Base-by-base conservation (phyloP, 1,139 yeast species). In the Kluyveromyces sp. region DNA sequence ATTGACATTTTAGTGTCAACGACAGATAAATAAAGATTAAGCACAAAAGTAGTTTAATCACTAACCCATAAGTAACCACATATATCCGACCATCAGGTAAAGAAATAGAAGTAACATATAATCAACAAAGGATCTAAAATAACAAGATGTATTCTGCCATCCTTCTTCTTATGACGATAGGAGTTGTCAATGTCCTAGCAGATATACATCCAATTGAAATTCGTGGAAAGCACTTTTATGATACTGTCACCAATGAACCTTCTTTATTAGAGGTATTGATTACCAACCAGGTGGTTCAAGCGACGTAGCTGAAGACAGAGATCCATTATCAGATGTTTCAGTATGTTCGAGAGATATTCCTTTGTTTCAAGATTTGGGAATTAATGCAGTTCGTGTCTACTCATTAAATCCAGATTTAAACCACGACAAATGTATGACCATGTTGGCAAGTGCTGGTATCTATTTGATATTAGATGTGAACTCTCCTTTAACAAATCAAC, bases 221-320 rank as follows among this genome's bases (percentile, higher is more conserved):
- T 15, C 71, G 71, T 45, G 94, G 89, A 2, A 77, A 80, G 37
- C 83, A 81, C 58, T 90, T 92, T 58, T 72, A 81, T 43, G 89
- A 89, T 58, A 74, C 88, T 2, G 75, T 79, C n/a, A 85, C 95
- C 1, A 72, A 77, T 37, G 80, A 81, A 52, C 92, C 94, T 2
- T 92, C 60, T 82, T 77, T 57, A 74, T 92, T 38, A 81, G 77
- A 60, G 96, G 96, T 32, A 74, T 79, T 7, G 96, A 87, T 60
- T 88, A 88, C 61, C 96, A 87, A 62, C 95, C 95, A 0, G 95
- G 95, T 27, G 96, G 95, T 1, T 79, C 95, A 0, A 81, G 95
- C 0, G 83, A 78, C 0, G 75, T 74, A 0, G 75, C 77, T 37
- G 68, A 64, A 2, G 53, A 58, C 6, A 61, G 61, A 83, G 68